These are phyloP conservation scores for Aureobasidium leucospermi DNA, from an alignment of 2,329 filamentous ascomycete genomes.

Conservation along the genomic window DNA sequence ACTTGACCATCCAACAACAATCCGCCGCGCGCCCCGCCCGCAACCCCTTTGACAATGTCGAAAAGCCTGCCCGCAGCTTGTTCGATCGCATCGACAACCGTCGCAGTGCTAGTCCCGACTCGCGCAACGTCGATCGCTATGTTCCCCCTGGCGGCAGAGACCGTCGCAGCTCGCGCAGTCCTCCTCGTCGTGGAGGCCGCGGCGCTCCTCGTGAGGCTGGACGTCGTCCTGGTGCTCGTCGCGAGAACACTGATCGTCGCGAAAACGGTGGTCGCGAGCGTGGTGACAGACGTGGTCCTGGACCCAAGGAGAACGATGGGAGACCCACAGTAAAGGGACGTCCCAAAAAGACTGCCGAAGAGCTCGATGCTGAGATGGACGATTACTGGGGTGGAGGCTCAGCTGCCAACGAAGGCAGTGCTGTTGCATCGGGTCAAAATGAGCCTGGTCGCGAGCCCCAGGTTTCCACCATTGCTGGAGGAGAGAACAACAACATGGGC, in stretches of 20 bases:
- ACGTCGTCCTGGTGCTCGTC: slow-evolving; percentile 38
- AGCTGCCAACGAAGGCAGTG: slow-evolving; percentile 7
- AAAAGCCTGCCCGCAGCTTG: slow-evolving; percentile 51
- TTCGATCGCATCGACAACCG: slow-evolving; percentile 53
- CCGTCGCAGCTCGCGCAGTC: slow-evolving; percentile 42
- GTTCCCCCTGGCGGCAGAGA: slow-evolving; percentile 55
- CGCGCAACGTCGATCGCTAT: slow-evolving; percentile 71
- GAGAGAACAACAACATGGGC: slow-evolving; percentile 7
- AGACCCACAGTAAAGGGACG: slow-evolving; percentile 36
- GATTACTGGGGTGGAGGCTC: slow-evolving; percentile 56
- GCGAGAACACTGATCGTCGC: slow-evolving; percentile 27
- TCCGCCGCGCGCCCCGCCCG: slow-evolving; percentile 28
- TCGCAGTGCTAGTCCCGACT: slow-evolving; percentile 44
- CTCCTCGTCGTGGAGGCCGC: slow-evolving; percentile 41
- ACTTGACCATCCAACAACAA: slow-evolving; percentile 53
- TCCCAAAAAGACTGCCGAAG: slow-evolving; percentile 78
- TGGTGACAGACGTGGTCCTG: slow-evolving; percentile 35
- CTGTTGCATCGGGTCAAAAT: slow-evolving; percentile 1
- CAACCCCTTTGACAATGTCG: slow-evolving; percentile 43
- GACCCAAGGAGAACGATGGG: slow-evolving; percentile 44
- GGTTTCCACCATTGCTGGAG: slow-evolving; percentile 9
- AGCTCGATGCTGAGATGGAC: slow-evolving; percentile 93
- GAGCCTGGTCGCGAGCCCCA: slow-evolving; percentile 11
- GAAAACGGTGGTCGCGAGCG: slow-evolving; percentile 25
- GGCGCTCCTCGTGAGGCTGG: slow-evolving; percentile 37